Conservation (phyloP, 768 basidiomycete genomes). For the Trametes maxima region DNA sequence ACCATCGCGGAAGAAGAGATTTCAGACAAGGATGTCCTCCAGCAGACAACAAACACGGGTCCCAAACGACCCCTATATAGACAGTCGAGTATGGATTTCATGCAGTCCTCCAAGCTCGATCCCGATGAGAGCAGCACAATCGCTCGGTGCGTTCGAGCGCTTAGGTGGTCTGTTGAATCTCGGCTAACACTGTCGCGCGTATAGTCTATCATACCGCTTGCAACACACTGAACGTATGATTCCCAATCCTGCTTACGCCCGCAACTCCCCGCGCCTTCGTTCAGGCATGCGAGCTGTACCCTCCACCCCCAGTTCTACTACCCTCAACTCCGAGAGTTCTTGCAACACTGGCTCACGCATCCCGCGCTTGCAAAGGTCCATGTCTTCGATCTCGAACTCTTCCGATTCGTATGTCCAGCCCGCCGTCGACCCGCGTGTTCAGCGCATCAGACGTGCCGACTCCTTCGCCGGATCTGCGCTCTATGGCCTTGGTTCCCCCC, state of each 20-base stretch:
- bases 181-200: constrained; percentile 25
- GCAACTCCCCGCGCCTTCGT: constrained; percentile 46
- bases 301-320: constrained; percentile 67
- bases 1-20: constrained; percentile 51
- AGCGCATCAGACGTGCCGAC: constrained; percentile 54
- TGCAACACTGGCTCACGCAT: constrained; percentile 32
- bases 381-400: constrained; percentile 45
- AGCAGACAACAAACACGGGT: constrained; percentile 51
- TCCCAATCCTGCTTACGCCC: constrained; percentile 45
- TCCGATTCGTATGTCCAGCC: constrained; percentile 37
- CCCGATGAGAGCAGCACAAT: constrained; percentile 56
- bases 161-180: constrained; percentile 15
- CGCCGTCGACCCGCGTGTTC: constrained; percentile 49
- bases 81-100: constrained; percentile 88
- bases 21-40: constrained; percentile 46
- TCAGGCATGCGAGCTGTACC: constrained; percentile 37
- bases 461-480: constrained; percentile 42
- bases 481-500: constrained; percentile 25
- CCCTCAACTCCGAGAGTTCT: constrained; percentile 48
- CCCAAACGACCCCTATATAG: constrained; percentile 65
- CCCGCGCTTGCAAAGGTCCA: constrained; percentile 32
- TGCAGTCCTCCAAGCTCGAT: constrained; percentile 52
- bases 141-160: constrained; percentile 54
- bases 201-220: constrained; percentile 66
- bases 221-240: constrained; percentile 64